Evolutionary conservation across 1,284 basidiomycete genomes (phyloP).

Genomic region (Cutaneotrichosporon sp.): DNA sequence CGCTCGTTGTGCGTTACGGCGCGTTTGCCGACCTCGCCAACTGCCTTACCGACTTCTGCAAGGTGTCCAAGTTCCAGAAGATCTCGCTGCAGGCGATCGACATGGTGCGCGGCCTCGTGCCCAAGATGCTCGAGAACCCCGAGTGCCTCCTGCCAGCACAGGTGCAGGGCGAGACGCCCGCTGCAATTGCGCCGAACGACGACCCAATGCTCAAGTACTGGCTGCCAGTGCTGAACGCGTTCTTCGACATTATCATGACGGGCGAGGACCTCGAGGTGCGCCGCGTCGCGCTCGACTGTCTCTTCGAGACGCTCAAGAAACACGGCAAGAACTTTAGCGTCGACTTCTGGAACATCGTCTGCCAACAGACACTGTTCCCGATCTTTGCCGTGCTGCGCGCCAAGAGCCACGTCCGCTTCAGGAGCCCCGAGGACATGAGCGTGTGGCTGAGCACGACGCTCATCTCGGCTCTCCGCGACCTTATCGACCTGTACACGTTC

Average conservation of each 20-base stretch:
- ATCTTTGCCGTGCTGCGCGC: slow-evolving; percentile 88
- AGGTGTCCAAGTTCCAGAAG: slow-evolving; percentile 98
- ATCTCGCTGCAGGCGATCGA: slow-evolving; percentile 94
- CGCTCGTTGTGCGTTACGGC: slow-evolving; percentile 85
- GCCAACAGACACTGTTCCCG: slow-evolving; percentile 94
- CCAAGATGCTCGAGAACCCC: slow-evolving; percentile 81
- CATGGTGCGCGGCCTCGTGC: slow-evolving; percentile 89
- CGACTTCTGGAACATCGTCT: slow-evolving; percentile 98
- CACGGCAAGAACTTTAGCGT: slow-evolving; percentile 83
- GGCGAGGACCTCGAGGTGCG: slow-evolving; percentile 98
- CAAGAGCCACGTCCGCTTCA: slow-evolving; percentile 77
- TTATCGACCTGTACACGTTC: slow-evolving; percentile 94
- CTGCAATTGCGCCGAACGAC: slow-evolving; percentile 55
- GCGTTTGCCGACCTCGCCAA: slow-evolving; percentile 94
- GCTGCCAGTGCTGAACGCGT: slow-evolving; percentile 94
- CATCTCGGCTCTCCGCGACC: slow-evolving; percentile 94
- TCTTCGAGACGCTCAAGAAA: slow-evolving; percentile 90
- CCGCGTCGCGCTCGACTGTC: slow-evolving; percentile 87
- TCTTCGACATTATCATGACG: slow-evolving; percentile 99
- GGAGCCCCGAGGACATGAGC: slow-evolving; percentile 97
- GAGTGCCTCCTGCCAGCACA: slow-evolving; percentile 66
- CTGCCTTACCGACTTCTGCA: slow-evolving; percentile 98
- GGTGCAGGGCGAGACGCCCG: slow-evolving; percentile 25
- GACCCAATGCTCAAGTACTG: slow-evolving; percentile 92
- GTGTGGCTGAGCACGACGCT: slow-evolving; percentile 99